Conservation (phyloP, 2,329 filamentous ascomycete genomes). For the Ophiocordyceps sinensis region DNA sequence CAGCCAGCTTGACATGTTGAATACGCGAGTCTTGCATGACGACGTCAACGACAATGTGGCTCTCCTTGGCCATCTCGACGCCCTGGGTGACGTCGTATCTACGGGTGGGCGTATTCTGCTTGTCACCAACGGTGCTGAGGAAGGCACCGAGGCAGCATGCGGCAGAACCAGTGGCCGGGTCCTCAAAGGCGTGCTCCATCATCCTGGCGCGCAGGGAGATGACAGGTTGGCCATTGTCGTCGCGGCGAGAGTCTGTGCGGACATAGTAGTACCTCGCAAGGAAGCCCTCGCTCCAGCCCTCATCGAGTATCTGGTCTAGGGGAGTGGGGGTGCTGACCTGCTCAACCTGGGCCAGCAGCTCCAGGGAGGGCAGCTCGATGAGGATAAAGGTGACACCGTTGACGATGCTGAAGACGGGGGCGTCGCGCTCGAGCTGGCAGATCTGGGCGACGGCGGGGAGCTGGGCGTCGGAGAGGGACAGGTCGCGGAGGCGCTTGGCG, state of each 20-base stretch:
- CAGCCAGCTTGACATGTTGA: constrained; percentile 16
- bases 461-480: constrained; percentile 10
- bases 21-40: constrained; percentile 15
- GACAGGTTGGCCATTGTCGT: constrained; percentile 12
- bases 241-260: constrained; percentile 15
- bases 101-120: constrained; percentile 12
- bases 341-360: constrained; percentile 33
- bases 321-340: constrained; percentile 18
- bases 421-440: constrained; percentile 21
- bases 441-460: constrained; percentile 16
- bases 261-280: constrained; percentile 47
- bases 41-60: constrained; percentile 35
- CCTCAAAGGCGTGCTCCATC: constrained; percentile 37
- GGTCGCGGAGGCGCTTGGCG: constrained; percentile 19
- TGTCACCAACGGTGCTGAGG: constrained; percentile 28
- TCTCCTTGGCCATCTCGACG: constrained; percentile 50
- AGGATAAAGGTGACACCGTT: constrained; percentile 63
- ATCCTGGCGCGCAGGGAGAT: constrained; percentile 42
- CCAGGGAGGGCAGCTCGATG: constrained; percentile 44
- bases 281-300: constrained; percentile 40
- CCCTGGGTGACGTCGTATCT: constrained; percentile 46
- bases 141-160: constrained; percentile 42
- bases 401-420: constrained; percentile 48
- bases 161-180: constrained; percentile 49
- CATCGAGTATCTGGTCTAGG: constrained; percentile 26